Evolutionary conservation across 306 rosid genomes (phyloP).

Genomic region (Calophaca sinica): DNA sequence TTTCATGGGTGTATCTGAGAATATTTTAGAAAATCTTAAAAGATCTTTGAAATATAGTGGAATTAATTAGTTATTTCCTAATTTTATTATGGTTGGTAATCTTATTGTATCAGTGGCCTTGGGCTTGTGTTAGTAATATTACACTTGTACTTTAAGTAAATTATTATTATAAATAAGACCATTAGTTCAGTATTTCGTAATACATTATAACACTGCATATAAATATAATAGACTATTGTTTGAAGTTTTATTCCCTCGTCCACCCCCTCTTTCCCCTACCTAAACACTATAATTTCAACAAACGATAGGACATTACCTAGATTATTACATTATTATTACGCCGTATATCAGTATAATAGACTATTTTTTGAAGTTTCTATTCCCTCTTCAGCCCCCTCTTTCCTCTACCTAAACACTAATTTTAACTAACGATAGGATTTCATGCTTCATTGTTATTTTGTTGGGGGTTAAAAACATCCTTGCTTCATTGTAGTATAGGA

Average conservation of each 20-base stretch:
- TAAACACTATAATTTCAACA: neutral
- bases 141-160: neutral
- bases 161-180: constrained; percentile 4
- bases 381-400: constrained; percentile 9
- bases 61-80: constrained; percentile 26
- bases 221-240: constrained; percentile 1
- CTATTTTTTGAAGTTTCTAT: neutral
- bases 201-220: neutral
- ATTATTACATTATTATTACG: neutral
- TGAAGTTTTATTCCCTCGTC: neutral
- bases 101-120: neutral
- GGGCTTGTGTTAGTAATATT: constrained; percentile 14
- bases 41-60: constrained; percentile 16
- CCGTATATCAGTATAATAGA: constrained; percentile 10
- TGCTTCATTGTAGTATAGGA: neutral
- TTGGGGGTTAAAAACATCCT: neutral
- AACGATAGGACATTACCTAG: neutral
- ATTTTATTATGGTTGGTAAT: constrained; percentile 14
- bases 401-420: constrained; percentile 21
- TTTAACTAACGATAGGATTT: neutral
- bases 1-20: constrained; percentile 10
- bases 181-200: neutral
- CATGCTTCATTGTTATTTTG: neutral
- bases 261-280: neutral
- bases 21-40: constrained; percentile 15